A percentile compares a stretch with the other conserved stretches of the same genome.
Evolutionary conservation across 2,329 filamentous ascomycete genomes (phyloP).

Genomic region (Ophiostoma novo-ulmi): DNA sequence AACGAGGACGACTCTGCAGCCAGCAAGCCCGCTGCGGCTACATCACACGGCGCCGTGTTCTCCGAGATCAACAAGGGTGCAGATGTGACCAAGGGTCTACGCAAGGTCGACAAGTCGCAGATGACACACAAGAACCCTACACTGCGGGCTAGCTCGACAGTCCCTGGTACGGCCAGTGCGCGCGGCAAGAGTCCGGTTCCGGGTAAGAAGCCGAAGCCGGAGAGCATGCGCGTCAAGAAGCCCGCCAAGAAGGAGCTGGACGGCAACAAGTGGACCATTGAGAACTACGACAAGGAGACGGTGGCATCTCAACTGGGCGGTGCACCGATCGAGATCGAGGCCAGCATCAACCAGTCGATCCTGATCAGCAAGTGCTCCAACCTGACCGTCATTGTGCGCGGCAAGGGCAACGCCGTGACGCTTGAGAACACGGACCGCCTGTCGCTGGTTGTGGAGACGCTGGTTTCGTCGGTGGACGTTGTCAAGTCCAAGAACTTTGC

Average conservation of each 20-base stretch:
- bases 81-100: slow-evolving; percentile 78
- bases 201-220: slow-evolving; percentile 78
- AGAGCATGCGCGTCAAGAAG: slow-evolving; percentile 80
- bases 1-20: slow-evolving; percentile 45
- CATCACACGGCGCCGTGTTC: slow-evolving; percentile 81
- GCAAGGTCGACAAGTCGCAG: slow-evolving; percentile 89
- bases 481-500: slow-evolving; percentile 95
- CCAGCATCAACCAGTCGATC: slow-evolving; percentile 77
- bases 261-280: slow-evolving; percentile 91
- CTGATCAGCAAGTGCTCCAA: slow-evolving; percentile 90
- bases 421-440: slow-evolving; percentile 84
- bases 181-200: slow-evolving; percentile 82
- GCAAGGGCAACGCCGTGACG: slow-evolving; percentile 95
- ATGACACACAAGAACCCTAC: slow-evolving; percentile 99
- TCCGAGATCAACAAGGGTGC: slow-evolving; percentile 85
- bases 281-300: slow-evolving; percentile 78
- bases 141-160: slow-evolving; percentile 67
- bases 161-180: slow-evolving; percentile 45
- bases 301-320: slow-evolving; percentile 33
- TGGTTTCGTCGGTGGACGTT: slow-evolving; percentile 87
- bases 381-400: slow-evolving; percentile 79
- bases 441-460: slow-evolving; percentile 79
- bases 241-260: slow-evolving; percentile 73
- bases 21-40: slow-evolving; percentile 40
- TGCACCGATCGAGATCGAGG: slow-evolving; percentile 69